A percentile compares a stretch with the other conserved stretches of the same genome.
These are phyloP conservation scores for Pterula multifida DNA, from an alignment of 1,284 basidiomycete genomes.

Conservation along the genomic window DNA sequence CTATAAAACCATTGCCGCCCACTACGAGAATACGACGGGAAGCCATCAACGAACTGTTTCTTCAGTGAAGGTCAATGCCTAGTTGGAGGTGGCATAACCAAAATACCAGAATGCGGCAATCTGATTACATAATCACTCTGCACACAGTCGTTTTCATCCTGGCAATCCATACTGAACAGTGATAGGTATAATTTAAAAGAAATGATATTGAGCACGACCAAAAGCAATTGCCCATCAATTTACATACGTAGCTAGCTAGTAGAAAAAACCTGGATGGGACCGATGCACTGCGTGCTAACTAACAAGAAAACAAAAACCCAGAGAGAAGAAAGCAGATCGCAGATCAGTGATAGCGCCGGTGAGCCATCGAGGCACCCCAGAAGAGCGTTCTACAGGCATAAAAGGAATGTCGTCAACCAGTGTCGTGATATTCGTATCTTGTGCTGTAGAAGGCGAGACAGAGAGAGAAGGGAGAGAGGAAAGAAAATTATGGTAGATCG, in stretches of 20 bases:
- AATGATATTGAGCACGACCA: neutral
- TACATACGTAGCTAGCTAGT: conserved; percentile 1
- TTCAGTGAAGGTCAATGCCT: no score
- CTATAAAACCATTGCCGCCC: conserved; percentile 93
- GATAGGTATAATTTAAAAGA: no score
- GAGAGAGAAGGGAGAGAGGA: conserved; percentile 8
- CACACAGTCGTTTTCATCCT: no score
- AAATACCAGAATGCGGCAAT: no score
- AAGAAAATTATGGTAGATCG: no score
- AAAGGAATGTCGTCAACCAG: conserved; percentile 25
- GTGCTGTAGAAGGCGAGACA: conserved; percentile 11
- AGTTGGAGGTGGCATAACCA: no score
- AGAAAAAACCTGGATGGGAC: neutral
- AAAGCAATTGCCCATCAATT: neutral
- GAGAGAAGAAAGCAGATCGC: neutral
- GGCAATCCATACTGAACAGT: no score
- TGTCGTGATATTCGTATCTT: conserved; percentile 23
- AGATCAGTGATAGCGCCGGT: neutral
- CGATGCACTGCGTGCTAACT: neutral
- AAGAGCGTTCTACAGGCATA: conserved; percentile 10
- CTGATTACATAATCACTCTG: no score
- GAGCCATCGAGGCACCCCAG: neutral
- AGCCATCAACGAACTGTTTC: neutral
- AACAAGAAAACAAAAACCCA: neutral
- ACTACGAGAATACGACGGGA: conserved; percentile 71